Percentiles rank a stretch among this genome's conserved stretches.
phyloP scores from a whole-genome alignment of 305 asterid genomes.

The Fraxinus sp. region DNA sequence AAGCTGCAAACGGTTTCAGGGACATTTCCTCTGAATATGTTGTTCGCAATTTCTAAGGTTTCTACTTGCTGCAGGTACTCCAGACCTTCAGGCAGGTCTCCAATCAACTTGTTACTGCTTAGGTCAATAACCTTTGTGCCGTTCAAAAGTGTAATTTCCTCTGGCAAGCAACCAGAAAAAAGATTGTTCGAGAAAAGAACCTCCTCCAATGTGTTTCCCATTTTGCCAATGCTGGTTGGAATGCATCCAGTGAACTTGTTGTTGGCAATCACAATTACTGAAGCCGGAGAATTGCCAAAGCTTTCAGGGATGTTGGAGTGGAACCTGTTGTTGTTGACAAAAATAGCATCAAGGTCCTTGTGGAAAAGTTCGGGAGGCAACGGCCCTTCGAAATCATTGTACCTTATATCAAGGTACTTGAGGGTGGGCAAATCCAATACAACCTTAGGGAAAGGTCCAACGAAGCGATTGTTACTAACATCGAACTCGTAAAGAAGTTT shows the following conservation, averaged over 20 bases:
- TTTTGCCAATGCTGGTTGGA: constrained; percentile 61
- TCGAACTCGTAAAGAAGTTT: constrained; percentile 56
- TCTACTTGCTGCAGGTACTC: constrained; percentile 46
- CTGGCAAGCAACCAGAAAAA: constrained; percentile 66
- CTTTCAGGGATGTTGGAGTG: constrained; percentile 45
- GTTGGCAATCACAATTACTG: constrained; percentile 60
- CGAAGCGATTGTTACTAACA: constrained; percentile 67
- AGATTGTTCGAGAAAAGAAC: constrained; percentile 35
- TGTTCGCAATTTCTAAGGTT: constrained; percentile 41
- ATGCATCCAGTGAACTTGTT: constrained; percentile 66
- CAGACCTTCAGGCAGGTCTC: constrained; percentile 53
- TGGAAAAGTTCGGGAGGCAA: constrained; percentile 52
- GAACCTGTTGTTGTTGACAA: constrained; percentile 64
- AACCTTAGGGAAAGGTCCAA: constrained; percentile 54
- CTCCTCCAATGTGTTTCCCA: constrained; percentile 65
- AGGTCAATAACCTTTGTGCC: constrained; percentile 43
- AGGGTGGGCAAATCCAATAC: constrained; percentile 46
- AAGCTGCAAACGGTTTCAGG: constrained; percentile 50
- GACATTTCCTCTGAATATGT: constrained; percentile 53
- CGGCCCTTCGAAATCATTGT: constrained; percentile 72
- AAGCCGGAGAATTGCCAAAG: constrained; percentile 61
- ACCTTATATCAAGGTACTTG: constrained; percentile 64
- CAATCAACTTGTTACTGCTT: constrained; percentile 38
- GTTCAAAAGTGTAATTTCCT: constrained; percentile 52
- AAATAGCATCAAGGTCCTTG: constrained; percentile 57